A percentile compares a stretch with the other conserved stretches of the same genome.
These are phyloP conservation scores for Aphanocladium album DNA, from an alignment of 2,329 filamentous ascomycete genomes.

Conservation along the genomic window DNA sequence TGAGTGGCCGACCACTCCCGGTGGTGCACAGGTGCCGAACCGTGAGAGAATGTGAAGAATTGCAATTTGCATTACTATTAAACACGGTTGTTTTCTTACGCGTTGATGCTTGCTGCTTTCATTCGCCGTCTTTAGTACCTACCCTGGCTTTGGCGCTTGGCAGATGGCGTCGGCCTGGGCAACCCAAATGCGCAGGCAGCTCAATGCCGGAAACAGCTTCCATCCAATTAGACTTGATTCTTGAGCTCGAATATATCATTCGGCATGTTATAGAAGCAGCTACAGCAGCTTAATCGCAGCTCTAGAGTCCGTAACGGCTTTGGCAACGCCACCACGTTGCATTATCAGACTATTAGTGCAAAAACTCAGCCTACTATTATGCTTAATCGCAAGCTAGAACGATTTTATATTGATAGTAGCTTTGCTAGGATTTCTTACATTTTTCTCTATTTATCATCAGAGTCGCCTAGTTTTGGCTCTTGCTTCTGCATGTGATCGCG, in stretches of 20 bases:
- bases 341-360: too few relatives aligned
- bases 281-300: not conserved
- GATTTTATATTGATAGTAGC: too few relatives aligned
- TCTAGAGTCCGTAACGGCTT: not conserved
- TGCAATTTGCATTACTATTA: not conserved
- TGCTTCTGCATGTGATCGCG: too few relatives aligned
- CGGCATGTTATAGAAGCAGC: not conserved
- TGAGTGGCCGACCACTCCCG: conserved; percentile 9
- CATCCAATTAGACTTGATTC: not conserved
- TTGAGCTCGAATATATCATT: not conserved
- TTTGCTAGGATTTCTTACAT: too few relatives aligned
- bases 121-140: not conserved
- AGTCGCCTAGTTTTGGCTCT: too few relatives aligned
- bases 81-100: not conserved
- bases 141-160: not conserved
- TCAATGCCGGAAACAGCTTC: not conserved
- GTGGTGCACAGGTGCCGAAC: not conserved
- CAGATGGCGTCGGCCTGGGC: too few relatives aligned
- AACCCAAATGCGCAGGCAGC: not conserved
- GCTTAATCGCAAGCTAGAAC: too few relatives aligned
- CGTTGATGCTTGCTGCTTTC: not conserved
- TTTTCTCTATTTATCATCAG: too few relatives aligned
- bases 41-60: not conserved
- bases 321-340: too few relatives aligned
- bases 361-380: too few relatives aligned